Base-by-base conservation (phyloP, 139 green algal genomes). In the Tetradesmus lagerheimii region DNA sequence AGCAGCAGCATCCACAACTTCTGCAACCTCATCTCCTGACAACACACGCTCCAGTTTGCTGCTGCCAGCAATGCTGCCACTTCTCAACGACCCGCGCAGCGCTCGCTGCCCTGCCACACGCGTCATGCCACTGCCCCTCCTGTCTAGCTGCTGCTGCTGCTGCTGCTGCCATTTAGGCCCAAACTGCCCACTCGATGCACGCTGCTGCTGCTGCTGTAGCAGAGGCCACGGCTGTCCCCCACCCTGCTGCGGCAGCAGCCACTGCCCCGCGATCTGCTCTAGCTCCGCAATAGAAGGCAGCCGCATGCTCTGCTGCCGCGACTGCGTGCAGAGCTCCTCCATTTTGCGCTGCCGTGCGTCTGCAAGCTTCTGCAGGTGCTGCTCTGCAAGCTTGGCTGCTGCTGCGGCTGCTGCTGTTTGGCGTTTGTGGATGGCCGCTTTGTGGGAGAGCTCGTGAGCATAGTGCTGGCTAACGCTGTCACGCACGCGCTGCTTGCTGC, bases 351-450 rank as follows among this genome's bases (percentile, higher is more conserved):
- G 78, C 78, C 29, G 39, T 15, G 75, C 75, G 14, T 89, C 39
- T 34, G 85, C 85, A 0, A 89, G 85, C 45, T 84, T 35, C 77
- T 89, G 31, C 4, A 89, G 25, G 71, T 77, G 85, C 47, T 62
- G 83, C 38, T 80, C 38, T 45, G 83, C 64, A 20, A 50, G 67
- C 5, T 31, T 20, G 9, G 84, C 31, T 2, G 47, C 25, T 25
- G 14, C 66, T 29, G 84, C 31, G 1, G 47, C 25, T 25, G 14
- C 66, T 31, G 77, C 39, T 25, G 77, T 11, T 50, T 83, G 71
- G 16, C 85, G 43, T 11, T n/a, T 23, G 4, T 47, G 39, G 31
- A 83, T 83, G 23, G 71, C 43, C 20, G 53, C 67, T 29, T 89
- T 89, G 39, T 89, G 74, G 8, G 39, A 50, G 3, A 75, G 39